Conservation (phyloP, 2,329 filamentous ascomycete genomes). For the Fusarium piperis region DNA sequence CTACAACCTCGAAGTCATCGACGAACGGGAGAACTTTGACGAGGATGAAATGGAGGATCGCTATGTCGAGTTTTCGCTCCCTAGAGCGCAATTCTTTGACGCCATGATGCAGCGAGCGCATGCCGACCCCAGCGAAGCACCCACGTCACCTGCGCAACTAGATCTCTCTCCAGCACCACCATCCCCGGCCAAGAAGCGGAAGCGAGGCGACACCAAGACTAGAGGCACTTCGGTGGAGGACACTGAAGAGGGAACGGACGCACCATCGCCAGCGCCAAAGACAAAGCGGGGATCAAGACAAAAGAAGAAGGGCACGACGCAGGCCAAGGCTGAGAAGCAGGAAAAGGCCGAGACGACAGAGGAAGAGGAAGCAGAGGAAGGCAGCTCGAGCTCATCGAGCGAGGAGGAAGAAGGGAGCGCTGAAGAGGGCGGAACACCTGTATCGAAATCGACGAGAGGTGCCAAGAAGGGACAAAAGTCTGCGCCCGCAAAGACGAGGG, state of each 20-base stretch:
- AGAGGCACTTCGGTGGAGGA: conserved; percentile 59
- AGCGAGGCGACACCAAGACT: conserved; percentile 53
- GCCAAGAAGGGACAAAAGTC: conserved; percentile 47
- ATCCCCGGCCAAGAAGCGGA: conserved; percentile 55
- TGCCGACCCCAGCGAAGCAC: conserved; percentile 58
- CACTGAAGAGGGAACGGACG: conserved; percentile 57
- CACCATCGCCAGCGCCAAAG: conserved; percentile 48
- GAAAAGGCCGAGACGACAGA: conserved; percentile 50
- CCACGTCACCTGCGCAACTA: conserved; percentile 57
- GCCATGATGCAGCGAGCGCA: conserved; percentile 57
- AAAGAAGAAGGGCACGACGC: conserved; percentile 55
- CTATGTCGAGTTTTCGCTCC: conserved; percentile 74
- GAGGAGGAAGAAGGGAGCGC: conserved; percentile 48
- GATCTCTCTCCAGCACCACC: conserved; percentile 51
- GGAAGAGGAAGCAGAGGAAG: conserved; percentile 51
- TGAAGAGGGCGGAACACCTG: conserved; percentile 51
- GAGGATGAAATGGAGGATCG: conserved; percentile 67
- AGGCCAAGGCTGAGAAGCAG: conserved; percentile 51
- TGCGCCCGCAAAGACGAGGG: conserved; percentile 40
- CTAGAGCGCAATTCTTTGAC: conserved; percentile 57
- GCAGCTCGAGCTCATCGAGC: conserved; percentile 47
- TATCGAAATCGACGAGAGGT: conserved; percentile 50
- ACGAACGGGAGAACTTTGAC: conserved; percentile 81
- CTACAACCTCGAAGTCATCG: conserved; percentile 86
- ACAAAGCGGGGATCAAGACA: conserved; percentile 55